Conservation (phyloP, 371 early-diverging fungal species). For the Lichtheimia corymbifera region DNA sequence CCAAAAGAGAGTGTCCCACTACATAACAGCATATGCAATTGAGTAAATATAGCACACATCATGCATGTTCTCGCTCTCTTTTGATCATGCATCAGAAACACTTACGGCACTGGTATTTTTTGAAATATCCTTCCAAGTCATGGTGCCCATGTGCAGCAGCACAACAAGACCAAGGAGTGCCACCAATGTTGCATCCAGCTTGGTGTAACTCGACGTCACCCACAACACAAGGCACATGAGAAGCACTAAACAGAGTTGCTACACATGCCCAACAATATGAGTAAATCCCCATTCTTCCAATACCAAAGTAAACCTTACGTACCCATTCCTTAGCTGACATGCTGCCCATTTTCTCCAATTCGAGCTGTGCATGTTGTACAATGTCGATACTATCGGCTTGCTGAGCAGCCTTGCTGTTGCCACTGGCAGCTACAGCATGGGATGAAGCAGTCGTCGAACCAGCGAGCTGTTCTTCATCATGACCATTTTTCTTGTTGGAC, state of each 20-base stretch:
- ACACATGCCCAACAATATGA: background rate
- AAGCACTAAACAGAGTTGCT: conserved; percentile 57
- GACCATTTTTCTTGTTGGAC: conserved; percentile 19
- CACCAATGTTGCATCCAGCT: conserved; percentile 70
- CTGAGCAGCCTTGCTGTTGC: background rate
- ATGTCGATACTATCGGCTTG: conserved; percentile 19
- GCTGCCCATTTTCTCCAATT: conserved; percentile 38
- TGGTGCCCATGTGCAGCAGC: conserved; percentile 57
- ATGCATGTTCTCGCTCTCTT: too few relatives aligned
- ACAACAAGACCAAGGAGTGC: conserved; percentile 63
- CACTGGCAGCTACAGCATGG: background rate
- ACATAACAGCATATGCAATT: background rate
- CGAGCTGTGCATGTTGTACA: conserved; percentile 29
- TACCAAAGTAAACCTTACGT: background rate
- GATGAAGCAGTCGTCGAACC: background rate
- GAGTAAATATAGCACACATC: conserved; percentile 2
- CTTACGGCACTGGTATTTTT: conserved; percentile 66
- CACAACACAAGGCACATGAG: conserved; percentile 63
- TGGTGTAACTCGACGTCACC: conserved; percentile 64
- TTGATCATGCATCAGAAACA: conserved; percentile 1
- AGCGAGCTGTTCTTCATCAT: conserved; percentile 15
- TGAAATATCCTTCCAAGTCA: conserved; percentile 73
- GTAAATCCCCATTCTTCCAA: too few relatives aligned
- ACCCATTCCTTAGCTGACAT: conserved; percentile 47
- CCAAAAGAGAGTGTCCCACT: conserved; percentile 87